Conservation (phyloP, 106 monocot species). For the Allium sativum region DNA sequence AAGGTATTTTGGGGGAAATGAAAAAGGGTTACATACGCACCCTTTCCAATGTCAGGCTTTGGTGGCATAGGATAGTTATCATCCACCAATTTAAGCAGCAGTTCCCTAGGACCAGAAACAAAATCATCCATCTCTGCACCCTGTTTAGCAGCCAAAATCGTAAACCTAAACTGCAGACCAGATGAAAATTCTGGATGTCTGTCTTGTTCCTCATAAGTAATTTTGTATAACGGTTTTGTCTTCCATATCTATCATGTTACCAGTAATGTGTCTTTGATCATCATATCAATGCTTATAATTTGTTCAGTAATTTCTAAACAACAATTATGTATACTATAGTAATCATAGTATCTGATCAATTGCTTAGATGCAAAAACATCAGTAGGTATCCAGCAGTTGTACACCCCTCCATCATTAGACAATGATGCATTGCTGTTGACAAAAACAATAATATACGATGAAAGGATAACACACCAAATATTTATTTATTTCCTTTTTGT, state of each 20-base stretch:
- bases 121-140: constrained; percentile 93
- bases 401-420: too few relatives aligned
- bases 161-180: constrained; percentile 2
- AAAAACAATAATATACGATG: neutral
- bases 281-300: too few relatives aligned
- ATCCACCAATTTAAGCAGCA: constrained; percentile 85
- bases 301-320: too few relatives aligned
- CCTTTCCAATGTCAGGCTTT: constrained; percentile 47
- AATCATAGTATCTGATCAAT: too few relatives aligned
- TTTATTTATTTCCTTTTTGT: too few relatives aligned
- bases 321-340: too few relatives aligned
- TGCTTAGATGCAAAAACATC: too few relatives aligned
- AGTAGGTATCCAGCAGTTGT: too few relatives aligned
- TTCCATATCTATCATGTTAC: too few relatives aligned
- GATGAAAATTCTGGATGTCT: constrained; percentile 6
- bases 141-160: constrained; percentile 23
- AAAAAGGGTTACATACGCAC: constrained; percentile 11
- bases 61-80: constrained; percentile 94
- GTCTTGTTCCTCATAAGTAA: neutral
- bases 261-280: too few relatives aligned
- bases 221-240: too few relatives aligned
- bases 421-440: too few relatives aligned
- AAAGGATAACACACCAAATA: constrained; percentile 3
- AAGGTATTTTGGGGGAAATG: neutral
- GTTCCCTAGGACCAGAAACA: constrained; percentile 88